phyloP scores from a whole-genome alignment of 306 rosid genomes.

The Canavalia ensiformis region DNA sequence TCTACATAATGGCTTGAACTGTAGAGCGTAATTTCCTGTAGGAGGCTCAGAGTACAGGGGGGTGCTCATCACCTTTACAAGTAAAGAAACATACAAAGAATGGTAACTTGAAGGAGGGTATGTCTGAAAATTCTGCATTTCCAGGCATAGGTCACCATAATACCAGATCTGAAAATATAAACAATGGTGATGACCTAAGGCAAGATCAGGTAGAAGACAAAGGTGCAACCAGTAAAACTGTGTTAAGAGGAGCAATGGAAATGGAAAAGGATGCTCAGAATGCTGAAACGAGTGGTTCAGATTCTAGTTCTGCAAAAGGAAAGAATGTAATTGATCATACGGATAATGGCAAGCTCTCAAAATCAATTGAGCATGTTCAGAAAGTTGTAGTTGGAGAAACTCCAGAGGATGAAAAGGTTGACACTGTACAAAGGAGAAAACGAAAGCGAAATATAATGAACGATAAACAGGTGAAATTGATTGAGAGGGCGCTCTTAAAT shows the following conservation, averaged over 20 bases:
- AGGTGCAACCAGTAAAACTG: slow-evolving; percentile 57
- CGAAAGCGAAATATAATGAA: slow-evolving; percentile 96
- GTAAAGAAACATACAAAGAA: slow-evolving; percentile 58
- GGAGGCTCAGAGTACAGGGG: slow-evolving; percentile 75
- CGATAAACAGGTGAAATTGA: slow-evolving; percentile 71
- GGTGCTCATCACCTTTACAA: slow-evolving; percentile 58
- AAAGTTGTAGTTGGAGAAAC: slow-evolving; percentile 64
- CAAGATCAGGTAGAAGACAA: slow-evolving; percentile 59
- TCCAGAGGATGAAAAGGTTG: slow-evolving; percentile 76
- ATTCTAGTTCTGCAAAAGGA: slow-evolving; percentile 78
- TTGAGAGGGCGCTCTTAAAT: slow-evolving; percentile 81
- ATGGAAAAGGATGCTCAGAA: slow-evolving; percentile 69
- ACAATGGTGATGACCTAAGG: slow-evolving; percentile 56
- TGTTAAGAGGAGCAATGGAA: slow-evolving; percentile 60
- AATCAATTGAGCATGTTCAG: slow-evolving; percentile 57
- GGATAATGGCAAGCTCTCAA: slow-evolving; percentile 60
- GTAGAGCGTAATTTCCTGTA: slow-evolving; percentile 64
- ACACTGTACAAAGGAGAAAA: slow-evolving; percentile 72
- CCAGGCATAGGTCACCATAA: slow-evolving; percentile 59
- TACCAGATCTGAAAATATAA: slow-evolving; percentile 56
- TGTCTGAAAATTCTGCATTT: slow-evolving; percentile 75
- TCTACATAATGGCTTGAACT: slow-evolving; percentile 51
- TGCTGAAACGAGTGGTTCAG: slow-evolving; percentile 92
- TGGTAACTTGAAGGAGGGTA: slow-evolving; percentile 72
- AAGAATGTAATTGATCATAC: slow-evolving; percentile 63